A percentile compares a stretch with the other conserved stretches of the same genome.
Conservation (phyloP, 129 eudicot species). For the Helianthus annuus region DNA sequence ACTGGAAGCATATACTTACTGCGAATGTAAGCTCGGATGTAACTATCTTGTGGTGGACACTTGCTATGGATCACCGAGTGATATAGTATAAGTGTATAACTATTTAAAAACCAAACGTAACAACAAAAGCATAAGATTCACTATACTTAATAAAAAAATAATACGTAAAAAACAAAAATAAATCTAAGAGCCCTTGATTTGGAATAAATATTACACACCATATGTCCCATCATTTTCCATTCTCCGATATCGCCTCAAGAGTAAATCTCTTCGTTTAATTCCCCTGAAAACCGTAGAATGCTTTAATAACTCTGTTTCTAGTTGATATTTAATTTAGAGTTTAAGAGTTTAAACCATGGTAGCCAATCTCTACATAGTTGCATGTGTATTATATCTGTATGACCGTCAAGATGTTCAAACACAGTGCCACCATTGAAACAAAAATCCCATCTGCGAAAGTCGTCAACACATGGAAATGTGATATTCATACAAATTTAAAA, state of each 20-base stretch:
- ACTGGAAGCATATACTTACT: conserved; percentile 66
- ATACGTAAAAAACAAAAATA: neutral
- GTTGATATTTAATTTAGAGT: neutral
- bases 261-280: conserved; percentile 67
- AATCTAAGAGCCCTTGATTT: neutral
- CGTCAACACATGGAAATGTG: neutral
- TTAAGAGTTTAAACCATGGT: conserved; percentile 51
- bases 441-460: conserved; percentile 78
- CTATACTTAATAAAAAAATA: neutral
- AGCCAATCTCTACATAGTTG: conserved; percentile 65
- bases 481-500: neutral
- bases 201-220: conserved; percentile 36
- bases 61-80: conserved; percentile 70
- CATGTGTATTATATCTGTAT: conserved; percentile 80
- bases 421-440: conserved; percentile 53
- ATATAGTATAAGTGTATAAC: conserved; percentile 83
- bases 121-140: neutral
- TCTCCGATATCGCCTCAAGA: conserved; percentile 85
- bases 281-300: conserved; percentile 49
- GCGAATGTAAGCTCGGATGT: conserved; percentile 76
- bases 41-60: conserved; percentile 71
- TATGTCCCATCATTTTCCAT: conserved; percentile 87
- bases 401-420: conserved; percentile 90
- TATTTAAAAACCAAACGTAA: conserved; percentile 23
- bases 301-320: neutral